Evolutionary conservation across 2,329 filamentous ascomycete species (phyloP).

Genomic region (Neocatenulostroma microsporum): DNA sequence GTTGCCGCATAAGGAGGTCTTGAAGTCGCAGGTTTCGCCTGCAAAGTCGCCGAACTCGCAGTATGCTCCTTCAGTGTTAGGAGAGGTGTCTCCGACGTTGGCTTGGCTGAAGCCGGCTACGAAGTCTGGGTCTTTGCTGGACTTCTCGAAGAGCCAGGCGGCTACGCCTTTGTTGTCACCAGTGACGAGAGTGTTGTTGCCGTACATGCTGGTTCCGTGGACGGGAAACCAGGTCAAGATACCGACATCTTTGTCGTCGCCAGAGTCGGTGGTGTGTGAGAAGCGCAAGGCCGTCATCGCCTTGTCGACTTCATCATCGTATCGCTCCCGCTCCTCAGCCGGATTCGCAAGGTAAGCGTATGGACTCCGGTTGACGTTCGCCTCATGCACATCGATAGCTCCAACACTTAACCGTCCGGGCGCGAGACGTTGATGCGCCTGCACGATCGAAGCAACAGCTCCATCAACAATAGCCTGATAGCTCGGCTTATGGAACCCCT

Average conservation of each 20-base stretch:
- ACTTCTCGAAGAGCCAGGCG: conserved; percentile 71
- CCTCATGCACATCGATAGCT: conserved; percentile 60
- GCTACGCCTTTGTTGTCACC: conserved; percentile 98
- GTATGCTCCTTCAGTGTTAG: conserved; percentile 79
- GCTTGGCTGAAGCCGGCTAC: conserved; percentile 90
- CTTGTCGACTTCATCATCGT: conserved; percentile 63
- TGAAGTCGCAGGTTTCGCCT: conserved; percentile 60
- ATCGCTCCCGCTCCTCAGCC: conserved; percentile 61
- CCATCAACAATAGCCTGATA: conserved; percentile 86
- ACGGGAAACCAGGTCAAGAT: conserved; percentile 86
- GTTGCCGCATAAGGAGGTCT: conserved; percentile 78
- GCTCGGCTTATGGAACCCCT: conserved; percentile 78
- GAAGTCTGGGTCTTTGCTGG: conserved; percentile 54
- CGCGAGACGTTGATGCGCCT: conserved; percentile 65
- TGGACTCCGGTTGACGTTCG: conserved; percentile 82
- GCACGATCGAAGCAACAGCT: conserved; percentile 68
- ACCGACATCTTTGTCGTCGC: conserved; percentile 66
- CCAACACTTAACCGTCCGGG: conserved; percentile 66
- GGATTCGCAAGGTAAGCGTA: conserved; percentile 87
- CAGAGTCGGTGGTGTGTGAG: conserved; percentile 53
- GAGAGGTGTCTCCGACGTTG: conserved; percentile 83
- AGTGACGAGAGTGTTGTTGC: conserved; percentile 83
- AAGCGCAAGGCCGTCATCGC: conserved; percentile 74
- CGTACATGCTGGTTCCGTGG: conserved; percentile 82
- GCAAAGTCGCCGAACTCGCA: conserved; percentile 69